phyloP scores from a whole-genome alignment of 768 basidiomycete species.

The Fomitopsis serialis region DNA sequence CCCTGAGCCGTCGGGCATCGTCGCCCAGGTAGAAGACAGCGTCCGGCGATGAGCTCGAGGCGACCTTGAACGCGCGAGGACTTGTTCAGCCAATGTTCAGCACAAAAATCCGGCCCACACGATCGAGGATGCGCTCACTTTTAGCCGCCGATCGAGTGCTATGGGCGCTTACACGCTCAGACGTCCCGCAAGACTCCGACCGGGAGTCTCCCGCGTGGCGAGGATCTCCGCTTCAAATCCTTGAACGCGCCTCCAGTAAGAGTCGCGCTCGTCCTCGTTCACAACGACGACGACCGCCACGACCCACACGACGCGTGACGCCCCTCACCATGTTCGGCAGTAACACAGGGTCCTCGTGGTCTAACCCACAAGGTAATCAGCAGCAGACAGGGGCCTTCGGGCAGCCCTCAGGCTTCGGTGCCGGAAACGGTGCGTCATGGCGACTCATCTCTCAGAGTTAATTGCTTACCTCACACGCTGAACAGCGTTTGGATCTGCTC shows the following conservation, averaged over 20 bases:
- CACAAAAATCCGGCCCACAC: neutral
- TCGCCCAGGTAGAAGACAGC: constrained; percentile 1
- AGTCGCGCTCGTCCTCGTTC: neutral
- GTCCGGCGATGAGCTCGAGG: neutral
- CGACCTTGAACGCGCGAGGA: too few relatives aligned
- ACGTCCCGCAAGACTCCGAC: neutral
- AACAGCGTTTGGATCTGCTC: constrained; percentile 29
- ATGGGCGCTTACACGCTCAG: neutral
- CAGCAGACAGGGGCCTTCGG: constrained; percentile 66
- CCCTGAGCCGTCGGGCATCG: constrained; percentile 49
- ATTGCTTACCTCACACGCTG: constrained; percentile 5
- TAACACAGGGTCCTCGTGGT: constrained; percentile 60
- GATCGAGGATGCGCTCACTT: neutral
- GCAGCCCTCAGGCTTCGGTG: constrained; percentile 61
- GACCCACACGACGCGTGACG: constrained; percentile 5
- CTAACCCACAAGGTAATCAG: constrained; percentile 59
- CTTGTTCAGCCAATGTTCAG: neutral
- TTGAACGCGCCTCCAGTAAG: neutral
- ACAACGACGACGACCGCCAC: constrained; percentile 10
- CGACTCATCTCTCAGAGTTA: constrained; percentile 17
- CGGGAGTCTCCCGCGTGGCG: neutral
- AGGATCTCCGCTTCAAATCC: constrained; percentile 12
- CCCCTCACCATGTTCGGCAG: constrained; percentile 52
- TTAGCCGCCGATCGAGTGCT: neutral
- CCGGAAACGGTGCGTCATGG: constrained; percentile 51